phyloP scores from a whole-genome alignment of 345 rosid genomes.

The Pseudoturritis turrita region DNA sequence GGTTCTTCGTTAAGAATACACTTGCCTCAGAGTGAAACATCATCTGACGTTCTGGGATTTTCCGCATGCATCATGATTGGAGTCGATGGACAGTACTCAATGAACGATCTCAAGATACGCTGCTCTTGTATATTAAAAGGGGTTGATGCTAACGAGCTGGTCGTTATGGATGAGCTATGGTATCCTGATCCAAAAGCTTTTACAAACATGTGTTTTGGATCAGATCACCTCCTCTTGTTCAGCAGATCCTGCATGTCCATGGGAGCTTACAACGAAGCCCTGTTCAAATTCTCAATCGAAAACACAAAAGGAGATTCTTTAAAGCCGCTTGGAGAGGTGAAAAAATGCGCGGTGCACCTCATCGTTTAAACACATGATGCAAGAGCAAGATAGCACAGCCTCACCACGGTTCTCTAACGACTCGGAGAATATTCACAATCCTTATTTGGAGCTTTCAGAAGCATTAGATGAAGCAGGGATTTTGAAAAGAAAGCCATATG shows the following conservation, averaged over 20 bases:
- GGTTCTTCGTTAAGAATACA: constrained; percentile 21
- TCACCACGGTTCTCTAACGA: background rate
- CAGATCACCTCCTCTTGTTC: constrained; percentile 32
- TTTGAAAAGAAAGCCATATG: background rate
- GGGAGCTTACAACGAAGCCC: constrained; percentile 7
- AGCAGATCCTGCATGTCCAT: constrained; percentile 23
- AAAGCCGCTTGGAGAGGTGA: constrained; percentile 8
- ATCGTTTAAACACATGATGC: constrained; percentile 20
- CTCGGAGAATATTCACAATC: background rate
- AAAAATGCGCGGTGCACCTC: constrained; percentile 26
- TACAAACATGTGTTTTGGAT: constrained; percentile 5
- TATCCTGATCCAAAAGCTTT: constrained; percentile 30
- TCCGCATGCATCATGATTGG: constrained; percentile 23
- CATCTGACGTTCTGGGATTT: constrained; percentile 24
- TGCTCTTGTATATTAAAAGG: constrained; percentile 20
- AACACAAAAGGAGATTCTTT: constrained; percentile 10
- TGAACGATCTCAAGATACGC: constrained; percentile 21
- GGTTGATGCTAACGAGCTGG: background rate
- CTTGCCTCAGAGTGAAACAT: constrained; percentile 9
- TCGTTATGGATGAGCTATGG: constrained; percentile 30
- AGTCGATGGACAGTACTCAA: constrained; percentile 11
- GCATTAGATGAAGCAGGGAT: background rate
- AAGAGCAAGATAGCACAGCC: constrained; percentile 1
- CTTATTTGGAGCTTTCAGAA: constrained; percentile 13
- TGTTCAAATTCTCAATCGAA: constrained; percentile 17